These are phyloP conservation scores for Aureobasidium musti DNA, from an alignment of 2,329 filamentous ascomycete species.

Conservation along the genomic window DNA sequence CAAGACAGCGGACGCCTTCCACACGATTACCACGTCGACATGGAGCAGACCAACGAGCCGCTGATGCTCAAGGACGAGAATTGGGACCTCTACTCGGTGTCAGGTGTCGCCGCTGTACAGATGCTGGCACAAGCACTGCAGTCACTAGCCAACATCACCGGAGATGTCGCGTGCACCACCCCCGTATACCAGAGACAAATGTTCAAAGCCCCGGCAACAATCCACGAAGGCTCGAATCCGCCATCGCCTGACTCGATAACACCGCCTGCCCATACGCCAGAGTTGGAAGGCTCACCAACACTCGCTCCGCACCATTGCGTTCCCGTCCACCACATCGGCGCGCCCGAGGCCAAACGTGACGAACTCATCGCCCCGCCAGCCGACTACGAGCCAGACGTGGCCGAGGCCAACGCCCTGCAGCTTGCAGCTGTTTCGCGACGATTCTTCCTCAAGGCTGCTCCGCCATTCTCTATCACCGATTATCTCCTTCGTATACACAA, in stretches of 20 bases:
- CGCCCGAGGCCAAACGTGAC: constrained; percentile 53
- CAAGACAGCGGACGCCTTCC: constrained; percentile 26
- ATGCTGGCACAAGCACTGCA: constrained; percentile 65
- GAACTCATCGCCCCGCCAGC: constrained; percentile 49
- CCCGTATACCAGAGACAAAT: constrained; percentile 61
- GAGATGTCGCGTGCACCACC: constrained; percentile 79
- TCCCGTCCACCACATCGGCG: constrained; percentile 47
- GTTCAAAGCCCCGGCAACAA: constrained; percentile 57
- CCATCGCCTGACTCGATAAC: constrained; percentile 6
- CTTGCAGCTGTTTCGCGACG: constrained; percentile 84
- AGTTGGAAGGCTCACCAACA: constrained; percentile 45
- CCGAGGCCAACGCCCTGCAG: constrained; percentile 72
- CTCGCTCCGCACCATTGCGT: constrained; percentile 43
- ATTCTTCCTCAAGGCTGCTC: constrained; percentile 87
- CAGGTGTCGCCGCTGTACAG: constrained; percentile 73
- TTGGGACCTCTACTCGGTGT: constrained; percentile 72
- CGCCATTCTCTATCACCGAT: constrained; percentile 77
- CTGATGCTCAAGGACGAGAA: constrained; percentile 41
- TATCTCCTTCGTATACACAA: constrained; percentile 85
- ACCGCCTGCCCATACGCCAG: constrained; percentile 33
- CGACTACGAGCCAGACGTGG: constrained; percentile 30
- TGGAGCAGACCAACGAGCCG: constrained; percentile 36
- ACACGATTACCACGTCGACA: constrained; percentile 27
- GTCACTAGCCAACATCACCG: constrained; percentile 68
- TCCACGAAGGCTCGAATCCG: constrained; percentile 52